phyloP scores from a whole-genome alignment of 306 rosid genomes.

The Lathyrus oleraceus region DNA sequence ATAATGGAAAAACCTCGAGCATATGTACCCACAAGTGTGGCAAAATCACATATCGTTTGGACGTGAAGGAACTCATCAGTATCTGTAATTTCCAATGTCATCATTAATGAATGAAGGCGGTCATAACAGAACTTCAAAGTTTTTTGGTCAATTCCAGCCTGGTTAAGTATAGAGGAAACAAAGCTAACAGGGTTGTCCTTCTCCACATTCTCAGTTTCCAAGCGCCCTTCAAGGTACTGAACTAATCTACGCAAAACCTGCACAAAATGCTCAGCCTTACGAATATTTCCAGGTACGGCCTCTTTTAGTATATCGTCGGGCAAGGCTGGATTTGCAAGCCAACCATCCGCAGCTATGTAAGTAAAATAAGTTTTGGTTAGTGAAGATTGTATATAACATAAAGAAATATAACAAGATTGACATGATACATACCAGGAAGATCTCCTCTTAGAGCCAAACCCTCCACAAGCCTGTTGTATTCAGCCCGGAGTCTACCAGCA shows the following conservation, averaged over 20 bases:
- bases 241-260: constrained; percentile 83
- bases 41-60: constrained; percentile 94
- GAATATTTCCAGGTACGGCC: constrained; percentile 98
- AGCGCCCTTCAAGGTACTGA: constrained; percentile 85
- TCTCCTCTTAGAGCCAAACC: constrained; percentile 96
- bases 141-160: constrained; percentile 96
- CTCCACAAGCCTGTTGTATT: constrained; percentile 85
- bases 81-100: constrained; percentile 92
- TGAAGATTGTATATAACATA: constrained; percentile 3
- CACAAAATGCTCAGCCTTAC: constrained; percentile 86
- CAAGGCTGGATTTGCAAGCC: constrained; percentile 93
- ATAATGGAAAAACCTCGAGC: constrained; percentile 89
- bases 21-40: constrained; percentile 94
- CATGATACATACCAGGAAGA: constrained; percentile 58
- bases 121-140: constrained; percentile 89
- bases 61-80: constrained; percentile 89
- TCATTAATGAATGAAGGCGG: constrained; percentile 89
- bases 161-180: constrained; percentile 61
- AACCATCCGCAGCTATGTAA: constrained; percentile 65
- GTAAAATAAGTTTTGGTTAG: constrained; percentile 32
- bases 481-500: constrained; percentile 92
- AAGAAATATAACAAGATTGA: constrained; percentile 14
- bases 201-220: constrained; percentile 89
- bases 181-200: constrained; percentile 81
- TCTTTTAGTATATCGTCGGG: constrained; percentile 95